phyloP scores from a whole-genome alignment of 2,329 filamentous ascomycete species.

The Clonostachys rhizophaga region DNA sequence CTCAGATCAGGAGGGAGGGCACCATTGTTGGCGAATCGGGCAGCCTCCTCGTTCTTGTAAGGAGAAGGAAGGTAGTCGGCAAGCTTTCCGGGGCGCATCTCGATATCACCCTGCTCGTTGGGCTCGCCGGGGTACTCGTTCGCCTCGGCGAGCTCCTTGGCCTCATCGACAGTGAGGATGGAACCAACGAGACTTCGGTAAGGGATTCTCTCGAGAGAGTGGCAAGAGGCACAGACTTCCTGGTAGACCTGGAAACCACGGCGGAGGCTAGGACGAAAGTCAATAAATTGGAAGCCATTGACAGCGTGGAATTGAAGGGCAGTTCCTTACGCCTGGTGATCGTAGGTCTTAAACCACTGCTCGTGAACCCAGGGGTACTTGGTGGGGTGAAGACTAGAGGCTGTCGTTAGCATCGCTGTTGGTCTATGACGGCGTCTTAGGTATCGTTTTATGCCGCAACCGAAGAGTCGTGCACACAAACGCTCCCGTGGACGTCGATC shows the following conservation, averaged over 20 bases:
- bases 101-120: constrained; percentile 95
- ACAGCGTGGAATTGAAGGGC: constrained; percentile 1
- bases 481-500: background rate
- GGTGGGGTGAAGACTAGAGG: constrained; percentile 77
- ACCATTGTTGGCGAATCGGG: constrained; percentile 96
- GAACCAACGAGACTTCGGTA: constrained; percentile 89
- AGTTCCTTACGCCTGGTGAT: constrained; percentile 83
- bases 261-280: constrained; percentile 64
- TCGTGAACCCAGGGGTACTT: constrained; percentile 94
- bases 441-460: constrained; percentile 26
- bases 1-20: constrained; percentile 95
- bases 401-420: constrained; percentile 14
- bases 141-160: constrained; percentile 95
- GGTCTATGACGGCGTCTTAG: too few species aligned
- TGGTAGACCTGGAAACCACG: constrained; percentile 99
- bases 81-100: constrained; percentile 97
- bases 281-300: constrained; percentile 1
- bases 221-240: constrained; percentile 96
- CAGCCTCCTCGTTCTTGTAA: constrained; percentile 99
- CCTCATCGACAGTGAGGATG: constrained; percentile 94
- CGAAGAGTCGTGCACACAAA: background rate
- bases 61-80: constrained; percentile 93
- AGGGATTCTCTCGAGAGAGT: constrained; percentile 90
- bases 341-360: constrained; percentile 91
- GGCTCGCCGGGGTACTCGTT: constrained; percentile 98